A percentile compares a stretch with the other conserved stretches of the same genome.
phyloP scores from a whole-genome alignment of 2,329 filamentous ascomycete species.

The Byssothecium circinans region DNA sequence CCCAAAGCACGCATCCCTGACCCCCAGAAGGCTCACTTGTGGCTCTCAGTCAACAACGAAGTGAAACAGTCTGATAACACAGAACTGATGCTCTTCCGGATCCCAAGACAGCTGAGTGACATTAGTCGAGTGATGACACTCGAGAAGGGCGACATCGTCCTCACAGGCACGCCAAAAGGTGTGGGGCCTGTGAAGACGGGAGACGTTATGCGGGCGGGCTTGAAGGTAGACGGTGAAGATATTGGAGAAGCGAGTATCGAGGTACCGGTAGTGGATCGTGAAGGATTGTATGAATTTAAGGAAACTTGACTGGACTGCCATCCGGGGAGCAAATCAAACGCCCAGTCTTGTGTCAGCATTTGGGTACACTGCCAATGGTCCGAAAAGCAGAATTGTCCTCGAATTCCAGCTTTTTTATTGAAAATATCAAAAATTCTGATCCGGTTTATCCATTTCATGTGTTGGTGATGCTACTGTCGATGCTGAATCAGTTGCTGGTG shows the following conservation, averaged over 20 bases:
- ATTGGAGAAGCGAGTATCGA: constrained; percentile 82
- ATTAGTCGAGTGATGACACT: constrained; percentile 95
- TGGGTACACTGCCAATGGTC: no score
- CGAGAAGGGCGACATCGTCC: constrained; percentile 85
- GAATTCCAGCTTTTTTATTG: no score
- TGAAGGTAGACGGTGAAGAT: constrained; percentile 79
- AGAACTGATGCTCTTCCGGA: constrained; percentile 90
- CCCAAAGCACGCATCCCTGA: constrained; percentile 77
- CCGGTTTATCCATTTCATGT: no score
- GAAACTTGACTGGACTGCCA: constrained; percentile 45
- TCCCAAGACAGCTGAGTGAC: constrained; percentile 84
- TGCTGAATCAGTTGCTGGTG: no score
- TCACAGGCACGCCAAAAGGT: constrained; percentile 97
- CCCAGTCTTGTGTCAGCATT: no score
- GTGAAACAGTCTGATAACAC: constrained; percentile 83
- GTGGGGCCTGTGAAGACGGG: constrained; percentile 84
- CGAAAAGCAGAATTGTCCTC: no score
- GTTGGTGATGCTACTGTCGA: no score
- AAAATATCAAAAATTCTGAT: no score
- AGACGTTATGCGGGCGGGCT: constrained; percentile 82
- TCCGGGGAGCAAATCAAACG: no score
- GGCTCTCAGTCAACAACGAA: constrained; percentile 79
- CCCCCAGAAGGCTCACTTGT: constrained; percentile 86
- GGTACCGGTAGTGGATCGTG: constrained; percentile 78
- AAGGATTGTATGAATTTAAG: constrained; percentile 72